phyloP scores from a whole-genome alignment of 148 eudicot genomes.

The Nyssa sinensis region DNA sequence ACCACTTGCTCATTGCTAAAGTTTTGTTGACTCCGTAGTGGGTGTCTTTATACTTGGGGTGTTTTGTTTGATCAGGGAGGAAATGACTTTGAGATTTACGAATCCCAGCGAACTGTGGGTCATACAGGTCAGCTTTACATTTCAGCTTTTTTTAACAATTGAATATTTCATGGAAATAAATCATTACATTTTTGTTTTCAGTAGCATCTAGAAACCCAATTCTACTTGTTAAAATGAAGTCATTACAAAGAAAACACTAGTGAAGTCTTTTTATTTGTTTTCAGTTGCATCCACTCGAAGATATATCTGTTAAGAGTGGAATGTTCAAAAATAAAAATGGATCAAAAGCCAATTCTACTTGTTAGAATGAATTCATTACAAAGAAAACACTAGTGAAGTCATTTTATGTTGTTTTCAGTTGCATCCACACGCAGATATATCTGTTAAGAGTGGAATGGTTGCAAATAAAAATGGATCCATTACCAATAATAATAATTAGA shows the following conservation, averaged over 20 bases:
- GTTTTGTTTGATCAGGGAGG: constrained; percentile 64
- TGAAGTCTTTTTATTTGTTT: too few species aligned
- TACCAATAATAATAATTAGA: neutral
- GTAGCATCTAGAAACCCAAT: neutral
- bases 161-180: neutral
- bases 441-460: neutral
- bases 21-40: neutral
- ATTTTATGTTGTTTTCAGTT: neutral
- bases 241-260: neutral
- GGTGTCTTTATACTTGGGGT: neutral
- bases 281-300: too few species aligned
- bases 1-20: neutral
- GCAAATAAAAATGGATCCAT: neutral
- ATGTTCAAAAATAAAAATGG: too few species aligned
- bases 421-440: neutral
- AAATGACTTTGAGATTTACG: constrained; percentile 84
- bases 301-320: too few species aligned
- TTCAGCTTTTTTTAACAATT: neutral
- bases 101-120: constrained; percentile 73
- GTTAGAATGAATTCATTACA: too few species aligned
- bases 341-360: too few species aligned
- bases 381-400: too few species aligned
- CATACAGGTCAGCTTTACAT: constrained; percentile 70
- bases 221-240: neutral
- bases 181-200: neutral